Percentiles rank a stretch among this genome's conserved stretches.
Conservation (phyloP, 2,329 filamentous ascomycete species). For the Exophiala bonariae region DNA sequence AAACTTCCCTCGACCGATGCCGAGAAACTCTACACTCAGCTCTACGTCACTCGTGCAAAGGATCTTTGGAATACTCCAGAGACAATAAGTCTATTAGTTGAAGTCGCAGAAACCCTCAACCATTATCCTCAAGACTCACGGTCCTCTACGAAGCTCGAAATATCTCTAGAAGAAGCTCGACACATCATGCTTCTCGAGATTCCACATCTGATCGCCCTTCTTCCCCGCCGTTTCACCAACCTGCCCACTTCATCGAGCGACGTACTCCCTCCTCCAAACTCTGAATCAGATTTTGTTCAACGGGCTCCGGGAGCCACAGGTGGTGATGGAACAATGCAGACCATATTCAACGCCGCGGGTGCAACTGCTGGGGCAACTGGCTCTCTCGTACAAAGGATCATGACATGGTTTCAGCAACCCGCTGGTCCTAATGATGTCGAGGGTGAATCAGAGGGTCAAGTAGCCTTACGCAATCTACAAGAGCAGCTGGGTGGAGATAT, state of each 20-base stretch:
- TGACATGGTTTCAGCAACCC: slow-evolving; percentile 25
- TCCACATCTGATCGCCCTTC: slow-evolving; percentile 66
- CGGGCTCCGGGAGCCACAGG: slow-evolving; percentile 21
- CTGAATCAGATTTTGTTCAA: slow-evolving; percentile 23
- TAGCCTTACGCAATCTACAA: slow-evolving; percentile 21
- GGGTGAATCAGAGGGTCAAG: slow-evolving; percentile 21
- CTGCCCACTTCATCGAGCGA: slow-evolving; percentile 74
- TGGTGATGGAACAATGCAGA: slow-evolving; percentile 15
- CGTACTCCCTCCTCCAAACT: slow-evolving; percentile 67
- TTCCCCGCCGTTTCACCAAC: slow-evolving; percentile 66
- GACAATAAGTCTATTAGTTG: slow-evolving; percentile 66
- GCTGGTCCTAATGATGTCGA: slow-evolving; percentile 9
- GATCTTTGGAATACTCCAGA: slow-evolving; percentile 84
- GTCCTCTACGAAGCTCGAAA: slow-evolving; percentile 43
- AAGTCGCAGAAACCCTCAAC: slow-evolving; percentile 61
- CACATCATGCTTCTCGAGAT: slow-evolving; percentile 78
- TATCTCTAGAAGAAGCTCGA: slow-evolving; percentile 63
- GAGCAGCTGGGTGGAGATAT: slow-evolving; percentile 23
- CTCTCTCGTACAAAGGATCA: slow-evolving; percentile 20
- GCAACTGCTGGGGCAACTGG: slow-evolving; percentile 17
- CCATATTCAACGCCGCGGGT: slow-evolving; percentile 22
- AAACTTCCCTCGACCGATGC: slow-evolving; percentile 64
- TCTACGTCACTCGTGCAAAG: slow-evolving; percentile 75
- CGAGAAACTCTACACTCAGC: slow-evolving; percentile 68
- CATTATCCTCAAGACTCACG: slow-evolving; percentile 39